These are phyloP conservation scores for Diversispora epigaea DNA, from an alignment of 192 early-diverging fungal species.

Conservation along the genomic window DNA sequence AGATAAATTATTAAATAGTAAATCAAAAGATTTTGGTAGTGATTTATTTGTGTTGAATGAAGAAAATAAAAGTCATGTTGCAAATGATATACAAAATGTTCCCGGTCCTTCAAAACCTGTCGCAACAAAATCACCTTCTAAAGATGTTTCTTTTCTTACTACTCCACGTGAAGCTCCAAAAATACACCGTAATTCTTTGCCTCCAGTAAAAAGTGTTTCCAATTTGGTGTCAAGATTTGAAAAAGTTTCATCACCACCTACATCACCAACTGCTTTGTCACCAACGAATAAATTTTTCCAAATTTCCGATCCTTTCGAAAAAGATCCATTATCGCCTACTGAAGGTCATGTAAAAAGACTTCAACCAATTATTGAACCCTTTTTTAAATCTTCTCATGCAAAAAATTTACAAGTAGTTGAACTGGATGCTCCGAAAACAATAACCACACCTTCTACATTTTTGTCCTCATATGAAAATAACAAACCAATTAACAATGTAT, in stretches of 20 bases:
- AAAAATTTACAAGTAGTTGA: too few relatives aligned
- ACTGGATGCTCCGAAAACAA: too few relatives aligned
- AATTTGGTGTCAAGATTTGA: constrained; percentile 15
- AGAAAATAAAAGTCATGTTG: background rate
- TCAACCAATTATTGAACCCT: background rate
- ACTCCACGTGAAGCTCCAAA: background rate
- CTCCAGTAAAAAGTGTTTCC: constrained; percentile 10
- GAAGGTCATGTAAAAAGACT: background rate
- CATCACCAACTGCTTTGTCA: constrained; percentile 5
- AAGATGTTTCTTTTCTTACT: background rate
- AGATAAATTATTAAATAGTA: background rate
- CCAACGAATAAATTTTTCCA: background rate
- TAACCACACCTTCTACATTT: too few relatives aligned
- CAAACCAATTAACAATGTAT: too few relatives aligned
- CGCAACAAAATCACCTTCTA: background rate
- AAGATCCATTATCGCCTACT: background rate
- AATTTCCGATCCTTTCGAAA: background rate
- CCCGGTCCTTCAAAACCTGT: too few relatives aligned
- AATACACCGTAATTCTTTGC: background rate
- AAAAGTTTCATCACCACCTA: constrained; percentile 1
- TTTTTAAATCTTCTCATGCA: too few relatives aligned
- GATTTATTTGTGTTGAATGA: background rate
- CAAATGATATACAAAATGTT: background rate
- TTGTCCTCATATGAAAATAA: too few relatives aligned
- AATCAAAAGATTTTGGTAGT: background rate